phyloP scores from a whole-genome alignment of 2,329 filamentous ascomycete species.

The Fusarium udum region DNA sequence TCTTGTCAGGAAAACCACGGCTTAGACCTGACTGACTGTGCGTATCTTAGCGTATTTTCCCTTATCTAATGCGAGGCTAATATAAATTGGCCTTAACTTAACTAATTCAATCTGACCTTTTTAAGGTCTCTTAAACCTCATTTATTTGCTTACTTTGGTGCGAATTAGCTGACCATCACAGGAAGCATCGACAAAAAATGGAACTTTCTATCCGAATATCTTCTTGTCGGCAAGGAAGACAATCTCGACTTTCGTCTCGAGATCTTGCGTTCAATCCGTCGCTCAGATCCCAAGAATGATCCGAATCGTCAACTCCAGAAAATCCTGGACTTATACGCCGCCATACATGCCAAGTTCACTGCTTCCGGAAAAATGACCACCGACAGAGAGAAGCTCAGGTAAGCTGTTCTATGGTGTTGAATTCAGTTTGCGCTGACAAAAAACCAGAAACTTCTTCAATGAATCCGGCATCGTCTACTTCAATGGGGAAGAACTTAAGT shows the following conservation, averaged over 20 bases:
- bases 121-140: too few species aligned
- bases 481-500: background rate
- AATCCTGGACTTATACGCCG: background rate
- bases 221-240: background rate
- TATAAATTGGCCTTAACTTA: too few species aligned
- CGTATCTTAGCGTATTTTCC: too few species aligned
- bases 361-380: background rate
- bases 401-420: accelerated
- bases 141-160: too few species aligned
- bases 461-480: background rate
- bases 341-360: background rate
- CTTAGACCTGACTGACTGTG: too few species aligned
- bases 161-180: too few species aligned
- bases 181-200: background rate
- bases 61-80: too few species aligned
- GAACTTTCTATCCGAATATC: background rate
- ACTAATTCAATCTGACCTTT: too few species aligned
- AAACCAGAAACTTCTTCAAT: background rate
- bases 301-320: background rate
- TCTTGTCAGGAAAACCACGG: too few species aligned
- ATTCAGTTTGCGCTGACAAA: background rate
- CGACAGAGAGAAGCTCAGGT: background rate
- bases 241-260: background rate
- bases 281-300: background rate
- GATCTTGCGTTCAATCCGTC: background rate